Conservation (phyloP, 768 basidiomycete species). For the Termitomyces sp. region DNA sequence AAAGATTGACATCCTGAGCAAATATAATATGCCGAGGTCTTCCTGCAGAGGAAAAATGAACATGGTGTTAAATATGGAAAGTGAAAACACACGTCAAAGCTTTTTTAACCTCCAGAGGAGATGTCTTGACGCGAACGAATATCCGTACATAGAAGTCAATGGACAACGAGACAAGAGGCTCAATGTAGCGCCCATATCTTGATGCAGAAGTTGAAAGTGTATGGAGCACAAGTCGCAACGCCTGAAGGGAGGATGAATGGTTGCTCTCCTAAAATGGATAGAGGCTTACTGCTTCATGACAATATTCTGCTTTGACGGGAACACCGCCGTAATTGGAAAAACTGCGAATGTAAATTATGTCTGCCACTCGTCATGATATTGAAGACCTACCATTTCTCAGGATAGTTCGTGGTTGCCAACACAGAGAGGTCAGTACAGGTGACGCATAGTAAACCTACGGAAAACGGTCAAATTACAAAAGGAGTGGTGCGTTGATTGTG, state of each 20-base stretch:
- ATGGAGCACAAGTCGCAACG: conserved; percentile 88
- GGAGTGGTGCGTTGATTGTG: not conserved
- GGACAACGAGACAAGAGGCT: conserved; percentile 84
- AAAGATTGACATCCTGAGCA: conserved; percentile 82
- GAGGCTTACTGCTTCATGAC: conserved; percentile 80
- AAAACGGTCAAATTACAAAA: not conserved
- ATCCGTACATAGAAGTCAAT: conserved; percentile 97
- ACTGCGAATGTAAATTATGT: not conserved
- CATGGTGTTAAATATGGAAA: not conserved
- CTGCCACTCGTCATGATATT: not conserved
- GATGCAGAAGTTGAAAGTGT: conserved; percentile 82
- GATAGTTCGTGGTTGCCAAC: conserved; percentile 88
- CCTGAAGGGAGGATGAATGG: conserved; percentile 37
- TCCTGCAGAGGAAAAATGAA: conserved; percentile 43
- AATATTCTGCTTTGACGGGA: conserved; percentile 89
- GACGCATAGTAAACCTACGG: conserved; percentile 80
- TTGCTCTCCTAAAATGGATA: not conserved
- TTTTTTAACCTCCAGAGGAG: conserved; percentile 83
- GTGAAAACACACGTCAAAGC: conserved; percentile 57
- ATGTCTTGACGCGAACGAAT: conserved; percentile 75
- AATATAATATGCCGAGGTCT: conserved; percentile 81
- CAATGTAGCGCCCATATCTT: conserved; percentile 89
- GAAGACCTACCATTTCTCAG: conserved; percentile 87
- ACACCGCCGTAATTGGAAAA: conserved; percentile 95
- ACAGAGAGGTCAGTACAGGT: conserved; percentile 97